These are phyloP conservation scores for Ambrosia hybrid DNA, from an alignment of 140 eudicot genomes.

Conservation along the genomic window DNA sequence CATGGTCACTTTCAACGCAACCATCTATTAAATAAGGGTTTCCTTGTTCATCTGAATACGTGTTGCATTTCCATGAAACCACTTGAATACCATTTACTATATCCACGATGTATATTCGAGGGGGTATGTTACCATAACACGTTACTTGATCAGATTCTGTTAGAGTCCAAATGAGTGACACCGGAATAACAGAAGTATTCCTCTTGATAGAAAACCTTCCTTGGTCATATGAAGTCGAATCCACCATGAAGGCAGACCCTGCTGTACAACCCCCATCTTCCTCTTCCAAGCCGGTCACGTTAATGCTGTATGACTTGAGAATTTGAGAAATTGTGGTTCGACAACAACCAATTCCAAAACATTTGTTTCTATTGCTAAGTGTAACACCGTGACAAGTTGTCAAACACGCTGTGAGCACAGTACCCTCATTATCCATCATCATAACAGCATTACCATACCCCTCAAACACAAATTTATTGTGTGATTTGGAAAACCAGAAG, in stretches of 20 bases:
- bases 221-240: not conserved
- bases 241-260: not conserved
- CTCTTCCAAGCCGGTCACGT: not conserved
- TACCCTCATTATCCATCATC: not conserved
- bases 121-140: not conserved
- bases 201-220: not conserved
- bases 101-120: not conserved
- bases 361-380: not conserved
- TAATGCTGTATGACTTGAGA: not conserved
- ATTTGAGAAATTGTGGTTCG: not conserved
- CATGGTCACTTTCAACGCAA: not conserved
- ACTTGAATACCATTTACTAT: not conserved
- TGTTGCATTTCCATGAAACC: not conserved
- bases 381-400: not conserved
- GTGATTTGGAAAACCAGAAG: not conserved
- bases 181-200: not conserved
- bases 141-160: not conserved
- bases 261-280: not conserved
- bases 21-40: not conserved
- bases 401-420: not conserved
- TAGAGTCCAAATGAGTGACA: constrained; percentile 1
- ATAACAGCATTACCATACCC: not conserved
- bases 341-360: not conserved
- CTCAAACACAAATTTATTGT: not conserved
- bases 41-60: not conserved